Percentiles rank a stretch among this genome's conserved stretches.
Evolutionary conservation across 2,329 filamentous ascomycete genomes (phyloP).

Genomic region (Teratosphaeria zuluensis): DNA sequence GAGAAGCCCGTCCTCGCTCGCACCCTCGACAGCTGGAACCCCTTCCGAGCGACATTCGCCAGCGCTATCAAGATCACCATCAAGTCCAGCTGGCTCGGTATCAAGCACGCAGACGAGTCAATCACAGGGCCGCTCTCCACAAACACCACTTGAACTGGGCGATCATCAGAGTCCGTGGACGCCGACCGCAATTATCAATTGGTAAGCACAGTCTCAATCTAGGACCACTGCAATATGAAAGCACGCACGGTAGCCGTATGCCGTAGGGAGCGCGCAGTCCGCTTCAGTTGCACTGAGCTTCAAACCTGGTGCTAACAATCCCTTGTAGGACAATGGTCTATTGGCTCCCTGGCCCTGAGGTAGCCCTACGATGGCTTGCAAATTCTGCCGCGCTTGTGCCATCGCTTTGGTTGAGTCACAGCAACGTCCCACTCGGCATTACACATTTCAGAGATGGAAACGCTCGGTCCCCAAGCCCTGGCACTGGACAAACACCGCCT

Average conservation of each 20-base stretch:
- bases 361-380: conserved; percentile 43
- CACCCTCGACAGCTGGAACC: neutral
- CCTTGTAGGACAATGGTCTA: conserved; percentile 44
- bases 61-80: neutral
- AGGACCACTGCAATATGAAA: neutral
- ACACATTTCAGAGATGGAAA: conserved; percentile 25
- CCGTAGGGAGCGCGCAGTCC: neutral
- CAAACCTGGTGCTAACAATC: neutral
- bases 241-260: neutral
- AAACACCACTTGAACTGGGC: neutral
- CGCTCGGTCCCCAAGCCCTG: neutral
- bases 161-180: conserved; percentile 22
- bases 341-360: conserved; percentile 59
- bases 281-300: neutral
- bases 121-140: neutral
- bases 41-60: neutral
- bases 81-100: neutral
- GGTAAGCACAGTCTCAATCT: conserved; percentile 21
- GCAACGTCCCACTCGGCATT: conserved; percentile 30
- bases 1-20: neutral
- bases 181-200: conserved; percentile 46
- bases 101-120: neutral
- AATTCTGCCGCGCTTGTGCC: conserved; percentile 20
- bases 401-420: conserved; percentile 21
- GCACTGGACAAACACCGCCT: conserved; percentile 11